Evolutionary conservation across 768 basidiomycete species (phyloP).

Genomic region (Termitomyces sp.): DNA sequence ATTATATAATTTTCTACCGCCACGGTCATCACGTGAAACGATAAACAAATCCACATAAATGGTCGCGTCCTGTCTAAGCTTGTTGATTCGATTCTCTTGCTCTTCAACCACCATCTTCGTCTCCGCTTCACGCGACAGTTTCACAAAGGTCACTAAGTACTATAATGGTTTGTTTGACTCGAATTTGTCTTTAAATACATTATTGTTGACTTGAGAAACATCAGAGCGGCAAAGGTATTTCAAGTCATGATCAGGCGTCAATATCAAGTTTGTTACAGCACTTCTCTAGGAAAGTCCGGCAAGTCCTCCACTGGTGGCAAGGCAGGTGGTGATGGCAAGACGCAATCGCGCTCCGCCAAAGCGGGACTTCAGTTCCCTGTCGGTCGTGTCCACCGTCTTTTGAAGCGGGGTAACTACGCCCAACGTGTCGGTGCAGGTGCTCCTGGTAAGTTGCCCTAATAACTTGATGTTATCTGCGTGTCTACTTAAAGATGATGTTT

Average conservation of each 20-base stretch:
- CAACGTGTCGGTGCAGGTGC: slow-evolving; percentile 87
- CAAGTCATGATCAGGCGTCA: not conserved
- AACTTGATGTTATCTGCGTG: not conserved
- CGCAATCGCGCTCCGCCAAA: slow-evolving; percentile 66
- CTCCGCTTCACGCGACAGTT: slow-evolving; percentile 13
- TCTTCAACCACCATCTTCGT: slow-evolving; percentile 26
- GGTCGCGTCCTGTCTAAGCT: slow-evolving; percentile 29
- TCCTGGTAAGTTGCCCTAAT: slow-evolving; percentile 44
- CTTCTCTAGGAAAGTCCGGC: slow-evolving; percentile 39
- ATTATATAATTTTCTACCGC: slow-evolving; percentile 4
- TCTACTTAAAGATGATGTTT: slow-evolving; percentile 1
- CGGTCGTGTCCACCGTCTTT: slow-evolving; percentile 86
- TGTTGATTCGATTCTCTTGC: slow-evolving; percentile 28
- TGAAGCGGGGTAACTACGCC: slow-evolving; percentile 84
- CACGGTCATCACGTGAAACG: slow-evolving; percentile 22
- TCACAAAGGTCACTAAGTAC: slow-evolving; percentile 11
- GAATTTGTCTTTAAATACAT: not conserved
- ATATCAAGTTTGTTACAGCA: slow-evolving; percentile 3
- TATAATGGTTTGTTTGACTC: slow-evolving; percentile 19
- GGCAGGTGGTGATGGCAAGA: slow-evolving; percentile 45
- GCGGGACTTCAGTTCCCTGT: slow-evolving; percentile 87
- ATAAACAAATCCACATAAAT: slow-evolving; percentile 32
- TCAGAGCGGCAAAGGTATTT: slow-evolving; percentile 35
- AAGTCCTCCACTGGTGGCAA: slow-evolving; percentile 73
- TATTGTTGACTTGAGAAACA: slow-evolving; percentile 1